Evolutionary conservation across 805 yeast species (phyloP).

Genomic region (Hanseniaspora vineae): DNA sequence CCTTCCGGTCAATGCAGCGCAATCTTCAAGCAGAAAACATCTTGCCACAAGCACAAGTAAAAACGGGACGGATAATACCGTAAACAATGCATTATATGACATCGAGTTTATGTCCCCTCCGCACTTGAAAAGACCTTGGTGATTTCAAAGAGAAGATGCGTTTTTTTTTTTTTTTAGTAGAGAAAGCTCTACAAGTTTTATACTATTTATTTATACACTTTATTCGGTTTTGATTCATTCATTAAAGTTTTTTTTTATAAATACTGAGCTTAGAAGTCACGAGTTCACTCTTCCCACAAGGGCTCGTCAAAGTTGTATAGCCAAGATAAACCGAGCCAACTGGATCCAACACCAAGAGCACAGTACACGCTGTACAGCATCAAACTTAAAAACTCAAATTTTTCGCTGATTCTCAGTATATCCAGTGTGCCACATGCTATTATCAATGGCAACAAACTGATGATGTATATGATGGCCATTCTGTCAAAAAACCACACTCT

Average conservation of each 20-base stretch:
- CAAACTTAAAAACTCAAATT: conserved; percentile 60
- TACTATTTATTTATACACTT: no score
- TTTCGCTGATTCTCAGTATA: conserved; percentile 40
- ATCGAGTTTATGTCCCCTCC: background rate
- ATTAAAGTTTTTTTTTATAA: background rate
- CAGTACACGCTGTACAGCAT: conserved; percentile 83
- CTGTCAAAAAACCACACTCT: conserved; percentile 61
- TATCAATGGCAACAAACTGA: conserved; percentile 57
- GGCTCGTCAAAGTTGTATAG: conserved; percentile 72
- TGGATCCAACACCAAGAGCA: conserved; percentile 66
- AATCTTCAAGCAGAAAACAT: no score
- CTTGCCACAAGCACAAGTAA: no score
- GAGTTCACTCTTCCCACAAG: conserved; percentile 32
- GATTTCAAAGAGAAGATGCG: background rate
- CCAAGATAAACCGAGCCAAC: conserved; percentile 89
- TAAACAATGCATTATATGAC: background rate
- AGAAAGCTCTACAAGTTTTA: background rate
- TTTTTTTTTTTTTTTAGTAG: background rate
- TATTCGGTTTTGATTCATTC: no score
- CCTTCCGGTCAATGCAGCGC: no score
- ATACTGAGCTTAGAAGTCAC: background rate
- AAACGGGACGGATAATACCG: no score
- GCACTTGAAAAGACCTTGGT: background rate
- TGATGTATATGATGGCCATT: conserved; percentile 48
- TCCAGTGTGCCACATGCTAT: conserved; percentile 34